Percentiles rank a stretch among this genome's conserved stretches.
Evolutionary conservation across 306 rosid genomes (phyloP).

Genomic region (Clitoria ternatea): DNA sequence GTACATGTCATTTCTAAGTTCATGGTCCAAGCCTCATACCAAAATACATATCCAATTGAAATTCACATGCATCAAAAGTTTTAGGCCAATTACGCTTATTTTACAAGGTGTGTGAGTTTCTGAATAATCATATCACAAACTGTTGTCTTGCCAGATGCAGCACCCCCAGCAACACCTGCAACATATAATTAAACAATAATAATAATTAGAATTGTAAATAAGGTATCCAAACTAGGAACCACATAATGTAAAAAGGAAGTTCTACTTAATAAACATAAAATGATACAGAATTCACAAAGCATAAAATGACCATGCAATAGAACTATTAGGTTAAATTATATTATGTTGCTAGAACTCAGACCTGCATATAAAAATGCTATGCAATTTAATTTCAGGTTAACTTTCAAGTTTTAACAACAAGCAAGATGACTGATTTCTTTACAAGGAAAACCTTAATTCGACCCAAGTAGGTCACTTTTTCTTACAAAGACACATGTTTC

Average conservation of each 20-base stretch:
- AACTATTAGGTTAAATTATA: not conserved
- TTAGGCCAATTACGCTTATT: too few relatives aligned
- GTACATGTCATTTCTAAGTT: too few relatives aligned
- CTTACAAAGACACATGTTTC: not conserved
- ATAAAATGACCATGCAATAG: not conserved
- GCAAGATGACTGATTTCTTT: not conserved
- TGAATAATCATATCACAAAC: constrained; percentile 99
- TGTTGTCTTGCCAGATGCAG: constrained; percentile 93
- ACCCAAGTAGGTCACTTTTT: not conserved
- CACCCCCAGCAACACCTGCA: constrained; percentile 98
- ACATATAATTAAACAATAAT: not conserved
- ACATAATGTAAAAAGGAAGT: not conserved
- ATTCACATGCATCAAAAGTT: too few relatives aligned
- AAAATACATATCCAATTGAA: too few relatives aligned
- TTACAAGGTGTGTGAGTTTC: too few relatives aligned
- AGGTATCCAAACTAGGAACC: not conserved
- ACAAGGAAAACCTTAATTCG: not conserved
- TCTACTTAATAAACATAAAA: not conserved
- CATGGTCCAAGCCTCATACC: too few relatives aligned
- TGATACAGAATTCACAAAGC: constrained; percentile 4
- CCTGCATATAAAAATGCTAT: not conserved
- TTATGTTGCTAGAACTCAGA: not conserved
- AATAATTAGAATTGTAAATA: not conserved
- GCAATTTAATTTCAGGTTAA: not conserved
- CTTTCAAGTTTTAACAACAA: not conserved